Conservation (phyloP, 306 rosid genomes). For the Medicago truncatula region MtrunA17r5.0-ANR NC_053043.1:38740001-38740500, state of each 20-base stretch:
- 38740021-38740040: no score
- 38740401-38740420: slow-evolving; percentile 43
- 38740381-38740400: slow-evolving; percentile 30
- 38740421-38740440: slow-evolving; percentile 38
- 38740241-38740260: slow-evolving; percentile 10
- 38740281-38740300: slow-evolving; percentile 41
- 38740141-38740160: not conserved
- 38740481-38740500: slow-evolving; percentile 77
- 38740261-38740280: slow-evolving; percentile 18
- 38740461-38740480: slow-evolving; percentile 48
- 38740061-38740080: no score
- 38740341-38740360: slow-evolving; percentile 6
- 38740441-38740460: slow-evolving; percentile 40
- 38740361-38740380: slow-evolving; percentile 37
- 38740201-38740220: slow-evolving; percentile 39
- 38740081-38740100: no score
- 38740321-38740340: slow-evolving; percentile 12
- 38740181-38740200: slow-evolving; percentile 28
- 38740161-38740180: not conserved
- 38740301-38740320: slow-evolving; percentile 39
- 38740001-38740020: no score
- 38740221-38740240: slow-evolving; percentile 43
- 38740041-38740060: no score
- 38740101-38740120: no score
- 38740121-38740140: no score